Evolutionary conservation across 1,139 yeast species (phyloP).

Genomic region (Yamadazyma dushanensis): DNA sequence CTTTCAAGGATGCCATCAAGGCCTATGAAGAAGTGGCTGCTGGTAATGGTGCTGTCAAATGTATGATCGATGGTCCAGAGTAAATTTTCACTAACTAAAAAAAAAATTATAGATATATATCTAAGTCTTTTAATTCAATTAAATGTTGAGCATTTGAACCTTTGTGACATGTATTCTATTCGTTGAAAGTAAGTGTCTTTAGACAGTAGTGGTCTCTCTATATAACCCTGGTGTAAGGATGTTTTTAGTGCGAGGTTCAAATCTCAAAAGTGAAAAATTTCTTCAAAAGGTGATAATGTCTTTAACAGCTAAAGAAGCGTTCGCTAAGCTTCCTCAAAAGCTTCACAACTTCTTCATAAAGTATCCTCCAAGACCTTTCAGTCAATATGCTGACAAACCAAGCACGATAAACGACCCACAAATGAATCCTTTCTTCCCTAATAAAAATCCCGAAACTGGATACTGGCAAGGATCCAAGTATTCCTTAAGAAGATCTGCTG

Average conservation of each 20-base stretch:
- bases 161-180: too few species aligned
- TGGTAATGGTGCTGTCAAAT: slow-evolving; percentile 45
- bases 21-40: slow-evolving; percentile 73
- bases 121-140: slow-evolving; percentile 5
- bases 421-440: slow-evolving; percentile 87
- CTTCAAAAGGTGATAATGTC: slow-evolving; percentile 18
- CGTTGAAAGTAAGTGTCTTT: too few species aligned
- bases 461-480: slow-evolving; percentile 75
- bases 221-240: slow-evolving; percentile 1
- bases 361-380: slow-evolving; percentile 86
- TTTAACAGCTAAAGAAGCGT: slow-evolving; percentile 39
- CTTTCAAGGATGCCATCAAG: slow-evolving; percentile 70
- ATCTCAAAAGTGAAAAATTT: slow-evolving; percentile 5
- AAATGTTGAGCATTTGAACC: slow-evolving; percentile 6
- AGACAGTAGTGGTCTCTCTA: too few species aligned
- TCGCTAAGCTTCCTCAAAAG: slow-evolving; percentile 65
- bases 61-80: slow-evolving; percentile 47
- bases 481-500: slow-evolving; percentile 84
- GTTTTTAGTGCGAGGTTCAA: not conserved
- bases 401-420: slow-evolving; percentile 63
- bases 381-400: slow-evolving; percentile 63
- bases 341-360: slow-evolving; percentile 75
- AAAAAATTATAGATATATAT: not conserved
- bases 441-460: slow-evolving; percentile 79
- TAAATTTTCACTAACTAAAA: slow-evolving; percentile 5